phyloP scores from a whole-genome alignment of 148 eudicot genomes.

The Nyssa sinensis region DNA sequence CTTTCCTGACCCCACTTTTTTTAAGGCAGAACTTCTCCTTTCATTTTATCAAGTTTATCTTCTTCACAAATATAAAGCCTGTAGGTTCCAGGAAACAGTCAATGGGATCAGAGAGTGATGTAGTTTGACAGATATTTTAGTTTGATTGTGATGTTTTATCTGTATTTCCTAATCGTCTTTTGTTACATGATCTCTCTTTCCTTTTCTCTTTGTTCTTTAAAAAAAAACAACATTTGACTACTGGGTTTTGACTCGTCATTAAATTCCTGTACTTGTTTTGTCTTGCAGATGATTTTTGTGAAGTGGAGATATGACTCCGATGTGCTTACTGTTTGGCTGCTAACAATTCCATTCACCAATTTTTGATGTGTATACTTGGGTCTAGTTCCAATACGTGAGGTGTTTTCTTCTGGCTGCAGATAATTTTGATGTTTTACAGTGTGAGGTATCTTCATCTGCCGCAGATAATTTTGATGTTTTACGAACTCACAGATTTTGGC shows the following conservation, averaged over 20 bases:
- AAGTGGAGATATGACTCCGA: not conserved
- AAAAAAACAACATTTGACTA: too few relatives aligned
- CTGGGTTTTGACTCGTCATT: too few relatives aligned
- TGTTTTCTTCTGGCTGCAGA: too few relatives aligned
- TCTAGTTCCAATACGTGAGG: not conserved
- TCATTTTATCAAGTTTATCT: not conserved
- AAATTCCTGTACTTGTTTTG: conserved; percentile 3
- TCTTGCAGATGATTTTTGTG: not conserved
- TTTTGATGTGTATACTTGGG: not conserved
- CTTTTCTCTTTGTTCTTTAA: too few relatives aligned
- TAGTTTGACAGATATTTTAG: too few relatives aligned
- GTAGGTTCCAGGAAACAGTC: not conserved
- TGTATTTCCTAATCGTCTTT: too few relatives aligned
- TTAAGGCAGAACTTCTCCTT: too few relatives aligned
- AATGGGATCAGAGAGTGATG: not conserved
- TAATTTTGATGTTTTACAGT: too few relatives aligned
- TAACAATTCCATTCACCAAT: not conserved
- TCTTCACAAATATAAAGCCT: not conserved
- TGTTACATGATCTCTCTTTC: too few relatives aligned
- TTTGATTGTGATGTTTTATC: too few relatives aligned
- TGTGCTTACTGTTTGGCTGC: conserved; percentile 7
- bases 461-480: not conserved
- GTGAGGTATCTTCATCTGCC: too few relatives aligned
- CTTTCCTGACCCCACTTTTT: too few relatives aligned
- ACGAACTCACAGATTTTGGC: not conserved